Base-by-base conservation (phyloP, 2,329 filamentous ascomycete genomes). In the Monilinia fructigena region DNA sequence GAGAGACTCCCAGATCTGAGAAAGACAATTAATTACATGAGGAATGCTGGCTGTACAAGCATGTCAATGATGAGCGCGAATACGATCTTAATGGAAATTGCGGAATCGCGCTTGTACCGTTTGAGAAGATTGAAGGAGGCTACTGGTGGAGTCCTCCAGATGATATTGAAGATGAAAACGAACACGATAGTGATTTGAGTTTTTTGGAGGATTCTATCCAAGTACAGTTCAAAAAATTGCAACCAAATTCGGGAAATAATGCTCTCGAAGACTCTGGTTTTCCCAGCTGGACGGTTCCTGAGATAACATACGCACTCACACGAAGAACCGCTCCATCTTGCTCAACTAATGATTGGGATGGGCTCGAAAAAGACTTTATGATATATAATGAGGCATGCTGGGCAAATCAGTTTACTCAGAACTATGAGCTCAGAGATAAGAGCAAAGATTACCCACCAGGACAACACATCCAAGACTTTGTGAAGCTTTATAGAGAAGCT, bases 261-360 rank as follows among this genome's bases (percentile, higher is more conserved):
- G n/a, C 16, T n/a, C 48, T 18, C 7, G 62, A 42, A n/a, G 62
- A 59, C 35, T 42, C 54, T 8, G 54, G 58, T 38, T 65, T 38
- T 20, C 40, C 12, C n/a, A 59, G 20, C 8, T 65, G 63, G 63
- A 59, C 16, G n/a, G 42, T 31, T 23, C 53, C 53, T 14, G 31
- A 40, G 12, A 26, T 59, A 4, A 35, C 35, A 7, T 65, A 40
- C 23, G 40, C 63, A 14, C 2, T 59, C 1, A 4, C 23, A 20
- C 40, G 54, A 23, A 35, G n/a, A 16, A 65, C 63, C 7, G 63
- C 63, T 2, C 42, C 54, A 26, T 65, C 63, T 26, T 65, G 63
- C 59, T 58, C 59, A 14, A n/a, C 42, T 4, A 31, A 50, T 10
- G 54, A 65, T 38, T 48, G 40, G 20, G 31, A 59, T 16, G 53